Evolutionary conservation across 169 alveolate species (phyloP), one percentile per base, ranked within the genome.

Genomic region (Theileria equi): DNA sequence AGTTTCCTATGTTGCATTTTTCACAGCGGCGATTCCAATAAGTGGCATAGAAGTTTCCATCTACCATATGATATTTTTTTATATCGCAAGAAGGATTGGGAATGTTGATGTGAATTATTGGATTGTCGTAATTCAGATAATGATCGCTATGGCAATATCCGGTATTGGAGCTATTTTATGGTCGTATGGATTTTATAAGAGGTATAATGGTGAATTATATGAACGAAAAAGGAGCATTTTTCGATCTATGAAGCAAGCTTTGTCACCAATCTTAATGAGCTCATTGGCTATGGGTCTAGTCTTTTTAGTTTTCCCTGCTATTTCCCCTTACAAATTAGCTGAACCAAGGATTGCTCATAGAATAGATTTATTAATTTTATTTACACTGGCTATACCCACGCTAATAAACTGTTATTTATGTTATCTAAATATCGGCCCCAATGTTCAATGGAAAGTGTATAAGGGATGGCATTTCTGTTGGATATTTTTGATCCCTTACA

Each of bases 11-110:
- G 38, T 60, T 3, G 19, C 71, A 11, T 60, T n/a, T 41, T 60
- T 60, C 71, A 36, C 72, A 26, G 67, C 52, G 3, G 61, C 72
- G 21, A 43, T 60, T 29, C 71, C 71, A 13, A 16, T 60, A 5
- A 26, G 71, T 19, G 64, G 72, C 25, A 43, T 60, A 5, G 32
- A 26, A 10, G 67, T 60, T 17, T 43, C 71, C 8, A 17, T 38
- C 3, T 60, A 60, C 71, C 71, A 60, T 36, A 45, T 49, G 16
- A 34, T 55, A 21, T 55, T 55, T 26, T 26, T 55, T 21, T 29
- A 55, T 23, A 3, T 36, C 23, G 29, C 23, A 31, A 43, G 25
- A 16, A 36, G 52, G 4, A 36, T 31, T 6, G 35, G 13, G 6
- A 38, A 36, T 32, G 23, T 34, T 38, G 66, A 55, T 38, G 66